Evolutionary conservation across 108 stramenopile genomes (phyloP).

Genomic region (Fistulifera pelliculosa): DNA sequence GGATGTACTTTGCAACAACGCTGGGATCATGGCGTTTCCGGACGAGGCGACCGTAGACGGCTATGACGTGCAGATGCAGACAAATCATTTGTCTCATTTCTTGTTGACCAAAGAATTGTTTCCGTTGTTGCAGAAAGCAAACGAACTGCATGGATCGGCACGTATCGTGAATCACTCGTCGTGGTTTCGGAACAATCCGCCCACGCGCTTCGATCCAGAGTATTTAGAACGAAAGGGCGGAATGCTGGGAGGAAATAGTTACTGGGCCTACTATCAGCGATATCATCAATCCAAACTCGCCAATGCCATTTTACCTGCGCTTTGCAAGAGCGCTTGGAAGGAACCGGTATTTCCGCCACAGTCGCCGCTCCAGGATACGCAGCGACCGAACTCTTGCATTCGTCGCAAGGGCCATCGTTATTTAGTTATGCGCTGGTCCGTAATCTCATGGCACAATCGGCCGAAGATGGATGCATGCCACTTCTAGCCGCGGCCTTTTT

Average conservation of each 20-base stretch:
- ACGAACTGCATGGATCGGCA: constrained; percentile 30
- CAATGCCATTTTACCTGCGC: constrained; percentile 43
- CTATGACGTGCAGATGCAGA: constrained; percentile 52
- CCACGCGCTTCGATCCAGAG: constrained; percentile 21
- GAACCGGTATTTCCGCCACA: constrained; percentile 19
- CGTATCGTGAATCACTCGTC: constrained; percentile 37
- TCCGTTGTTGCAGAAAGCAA: constrained; percentile 33
- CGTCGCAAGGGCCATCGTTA: constrained; percentile 5
- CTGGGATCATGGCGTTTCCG: constrained; percentile 47
- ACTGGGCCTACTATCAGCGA: constrained; percentile 23
- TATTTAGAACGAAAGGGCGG: constrained; percentile 43
- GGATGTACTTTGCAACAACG: constrained; percentile 45
- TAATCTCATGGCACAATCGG: constrained; percentile 12
- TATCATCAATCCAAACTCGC: constrained; percentile 58
- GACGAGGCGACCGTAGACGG: constrained; percentile 48
- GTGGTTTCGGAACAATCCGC: constrained; percentile 11
- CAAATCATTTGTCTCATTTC: constrained; percentile 48
- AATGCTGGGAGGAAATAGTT: constrained; percentile 32
- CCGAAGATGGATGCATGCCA: constrained; percentile 29
- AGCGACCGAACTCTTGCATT: constrained; percentile 13
- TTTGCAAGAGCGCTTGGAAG: constrained; percentile 29
- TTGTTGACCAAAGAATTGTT: constrained; percentile 43
- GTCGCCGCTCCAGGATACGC: constrained; percentile 16
- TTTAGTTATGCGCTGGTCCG: not conserved
- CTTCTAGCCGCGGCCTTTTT: constrained; percentile 15